Evolutionary conservation across 148 eudicot species (phyloP), one percentile per base, ranked within the genome.

Genomic region (Limonium bicolor): DNA sequence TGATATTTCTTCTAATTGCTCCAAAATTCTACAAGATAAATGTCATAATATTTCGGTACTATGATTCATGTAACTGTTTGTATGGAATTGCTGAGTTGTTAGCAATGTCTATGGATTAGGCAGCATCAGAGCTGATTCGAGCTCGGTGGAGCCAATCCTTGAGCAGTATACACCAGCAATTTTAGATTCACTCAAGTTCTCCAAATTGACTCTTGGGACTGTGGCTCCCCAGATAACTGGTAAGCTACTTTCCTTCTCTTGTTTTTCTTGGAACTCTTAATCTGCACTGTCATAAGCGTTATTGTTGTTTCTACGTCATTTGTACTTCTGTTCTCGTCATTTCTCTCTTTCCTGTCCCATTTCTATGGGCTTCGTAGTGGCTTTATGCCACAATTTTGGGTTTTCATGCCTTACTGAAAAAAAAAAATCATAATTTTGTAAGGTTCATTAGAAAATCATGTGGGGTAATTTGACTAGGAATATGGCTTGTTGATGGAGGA

Each of bases 161-260:
- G 94, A 82, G 76, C 82, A 82, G 66, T 86, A 86, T 36, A 64
- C 70, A 50, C 88, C 94, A 5, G 65, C 65, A 27, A 46, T 86
- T 40, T 58, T 86, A 38, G 69, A 73, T 20, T 71, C 94, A 32
- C 54, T 86, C 25, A 71, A 56, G 64, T 86, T 86, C 36, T 68
- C 71, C 20, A 86, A 59, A 66, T 68, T 86, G 59, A 86, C 96
- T 28, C 88, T 86, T 47, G 96, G 94, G 9, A 86, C 88, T 35
- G 87, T 86, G 39, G 82, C 96, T 28, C 94, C 96, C 17, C 88
- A 78, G 50, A 78, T 86, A 63, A 86, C 94, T 40, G 96, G 94
- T 82, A 27, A 35, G 73, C 65, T 26, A 23, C 20, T 16, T 17
- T 9, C 23, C 1, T 21, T 14, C 23, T 35, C 14, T 4, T n/a